Evolutionary conservation across 2,329 filamentous ascomycete genomes (phyloP), one percentile per base, ranked within the genome.

Genomic region (Ophiostoma ips): DNA sequence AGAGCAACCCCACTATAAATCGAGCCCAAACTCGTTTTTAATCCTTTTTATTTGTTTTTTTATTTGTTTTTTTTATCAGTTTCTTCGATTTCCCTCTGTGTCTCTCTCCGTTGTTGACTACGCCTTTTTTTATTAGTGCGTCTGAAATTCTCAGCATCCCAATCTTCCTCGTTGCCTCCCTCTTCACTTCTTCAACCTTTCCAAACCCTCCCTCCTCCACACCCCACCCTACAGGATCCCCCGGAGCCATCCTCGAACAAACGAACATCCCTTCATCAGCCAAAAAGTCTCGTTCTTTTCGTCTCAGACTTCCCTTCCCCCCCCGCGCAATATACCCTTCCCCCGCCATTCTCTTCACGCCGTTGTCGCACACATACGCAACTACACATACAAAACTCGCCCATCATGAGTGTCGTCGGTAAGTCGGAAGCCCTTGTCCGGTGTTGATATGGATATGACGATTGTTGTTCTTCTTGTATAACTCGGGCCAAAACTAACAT

Each of bases 361-460:
- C 44, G 16, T 37, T 24, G 30, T 35, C 30, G 33, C 41, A 45
- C 43, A 45, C 43, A 45, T 45, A 45, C 31, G 30, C 43, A 43
- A 43, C 38, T 12, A 44, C 43, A 45, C 18, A 15, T 28, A 45
- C 43, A 49, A 19, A 50, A 50, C 47, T 36, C 53, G 51, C 46
- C 49, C 53, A 56, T 43, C 45, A 58, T 58, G 56, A 57, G 53
- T 50, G 56, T 58, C 40, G 53, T 57, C 35, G 55, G 56, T 58
- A 51, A 43, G 56, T 53, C 21, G 15, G 9, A 30, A 18, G 6
- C 13, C 2, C 31, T 15, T 21, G 13, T 12, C 49, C n/a, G n/a
- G n/a, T n/a, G n/a, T n/a, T n/a, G n/a, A n/a, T n/a, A n/a, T n/a
- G n/a, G n/a, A n/a, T n/a, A n/a, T n/a, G n/a, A n/a, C n/a, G 15